Evolutionary conservation across 2,329 filamentous ascomycete genomes (phyloP).

Genomic region (Cryoendolithus antarcticus): DNA sequence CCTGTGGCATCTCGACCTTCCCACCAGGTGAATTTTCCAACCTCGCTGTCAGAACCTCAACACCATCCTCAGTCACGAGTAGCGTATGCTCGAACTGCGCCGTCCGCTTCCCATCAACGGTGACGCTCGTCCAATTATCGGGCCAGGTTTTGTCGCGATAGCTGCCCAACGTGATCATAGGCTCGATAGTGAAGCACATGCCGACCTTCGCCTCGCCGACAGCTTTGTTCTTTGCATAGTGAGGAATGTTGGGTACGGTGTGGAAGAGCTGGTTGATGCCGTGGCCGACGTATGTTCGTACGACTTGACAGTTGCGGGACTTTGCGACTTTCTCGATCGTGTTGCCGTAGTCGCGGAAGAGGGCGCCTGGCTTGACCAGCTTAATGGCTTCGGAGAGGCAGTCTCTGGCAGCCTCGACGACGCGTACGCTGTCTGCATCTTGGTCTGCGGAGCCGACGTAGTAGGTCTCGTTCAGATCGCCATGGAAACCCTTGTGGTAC

Average conservation of each 20-base stretch:
- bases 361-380: conserved; percentile 80
- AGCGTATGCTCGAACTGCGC: conserved; percentile 86
- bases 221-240: conserved; percentile 95
- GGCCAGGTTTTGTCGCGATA: conserved; percentile 90
- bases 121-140: conserved; percentile 94
- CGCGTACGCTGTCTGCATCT: conserved; percentile 71
- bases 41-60: conserved; percentile 65
- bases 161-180: conserved; percentile 86
- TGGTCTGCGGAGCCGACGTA: conserved; percentile 79
- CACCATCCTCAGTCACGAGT: conserved; percentile 65
- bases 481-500: conserved; percentile 86
- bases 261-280: conserved; percentile 89
- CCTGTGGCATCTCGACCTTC: conserved; percentile 5
- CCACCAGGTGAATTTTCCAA: conserved; percentile 63
- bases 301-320: conserved; percentile 68
- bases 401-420: conserved; percentile 79
- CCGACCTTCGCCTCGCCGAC: conserved; percentile 83
- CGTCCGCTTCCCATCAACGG: conserved; percentile 72
- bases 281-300: conserved; percentile 88
- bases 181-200: conserved; percentile 97
- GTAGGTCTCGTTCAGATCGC: conserved; percentile 93
- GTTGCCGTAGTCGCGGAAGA: conserved; percentile 83
- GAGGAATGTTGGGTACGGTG: conserved; percentile 79
- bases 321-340: conserved; percentile 91
- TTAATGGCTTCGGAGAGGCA: conserved; percentile 81